Evolutionary conservation across 352 stramenopile genomes (phyloP).

Genomic region (Plasmopara muralis): DNA sequence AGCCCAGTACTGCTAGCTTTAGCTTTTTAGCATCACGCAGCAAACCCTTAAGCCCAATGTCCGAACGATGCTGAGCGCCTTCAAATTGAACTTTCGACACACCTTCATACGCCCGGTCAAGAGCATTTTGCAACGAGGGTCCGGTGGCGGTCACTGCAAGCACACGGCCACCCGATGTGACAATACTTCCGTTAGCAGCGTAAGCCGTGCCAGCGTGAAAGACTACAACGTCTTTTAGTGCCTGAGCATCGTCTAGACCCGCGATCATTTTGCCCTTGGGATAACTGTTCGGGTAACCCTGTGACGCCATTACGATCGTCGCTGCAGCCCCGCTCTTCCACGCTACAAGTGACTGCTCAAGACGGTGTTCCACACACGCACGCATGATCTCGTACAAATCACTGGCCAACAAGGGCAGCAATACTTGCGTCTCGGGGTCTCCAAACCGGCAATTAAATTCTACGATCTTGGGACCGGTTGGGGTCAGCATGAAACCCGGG

Average conservation of each 20-base stretch:
- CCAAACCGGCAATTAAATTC: constrained; percentile 99
- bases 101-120: constrained; percentile 89
- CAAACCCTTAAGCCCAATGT: constrained; percentile 95
- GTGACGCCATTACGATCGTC: constrained; percentile 95
- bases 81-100: constrained; percentile 87
- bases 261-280: constrained; percentile 96
- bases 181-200: constrained; percentile 46
- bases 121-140: constrained; percentile 84
- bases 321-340: constrained; percentile 89
- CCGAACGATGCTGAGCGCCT: constrained; percentile 92
- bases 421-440: constrained; percentile 98
- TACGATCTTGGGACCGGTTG: constrained; percentile 90
- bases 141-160: constrained; percentile 94
- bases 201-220: constrained; percentile 98
- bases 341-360: constrained; percentile 83
- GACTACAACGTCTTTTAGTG: constrained; percentile 88
- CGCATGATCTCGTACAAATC: constrained; percentile 98
- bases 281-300: constrained; percentile 98
- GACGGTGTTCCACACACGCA: constrained; percentile 91
- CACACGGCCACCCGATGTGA: constrained; percentile 95
- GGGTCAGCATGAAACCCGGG: constrained; percentile 96
- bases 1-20: constrained; percentile 93
- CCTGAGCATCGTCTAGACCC: constrained; percentile 85
- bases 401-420: constrained; percentile 96
- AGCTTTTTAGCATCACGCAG: constrained; percentile 82